Evolutionary conservation across 192 early-diverging fungal species (phyloP).

Genomic region (Mortierella alpina): DNA sequence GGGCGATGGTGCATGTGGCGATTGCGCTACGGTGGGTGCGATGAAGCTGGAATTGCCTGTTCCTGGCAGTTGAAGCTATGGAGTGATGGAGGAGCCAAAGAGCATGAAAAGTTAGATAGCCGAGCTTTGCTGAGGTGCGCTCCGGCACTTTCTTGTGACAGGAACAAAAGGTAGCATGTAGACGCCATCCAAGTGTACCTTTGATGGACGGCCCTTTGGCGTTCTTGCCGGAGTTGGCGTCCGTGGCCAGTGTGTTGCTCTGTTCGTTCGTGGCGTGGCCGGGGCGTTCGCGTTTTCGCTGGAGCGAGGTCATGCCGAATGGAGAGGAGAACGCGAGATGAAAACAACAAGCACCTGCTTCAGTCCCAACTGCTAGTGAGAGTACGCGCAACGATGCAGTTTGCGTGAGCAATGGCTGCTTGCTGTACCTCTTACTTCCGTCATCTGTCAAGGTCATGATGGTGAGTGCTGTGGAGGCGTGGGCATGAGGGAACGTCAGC

Average conservation of each 20-base stretch:
- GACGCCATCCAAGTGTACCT: slow-evolving; percentile 9
- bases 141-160: slow-evolving; percentile 9
- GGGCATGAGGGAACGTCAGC: too few species aligned
- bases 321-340: background rate
- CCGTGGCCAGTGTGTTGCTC: background rate
- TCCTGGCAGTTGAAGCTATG: slow-evolving; percentile 17
- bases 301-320: background rate
- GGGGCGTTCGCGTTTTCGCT: slow-evolving; percentile 4
- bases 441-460: too few species aligned
- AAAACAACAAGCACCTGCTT: background rate
- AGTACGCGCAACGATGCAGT: slow-evolving; percentile 2
- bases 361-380: slow-evolving; percentile 1
- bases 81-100: slow-evolving; percentile 25
- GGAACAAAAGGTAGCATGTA: slow-evolving; percentile 12
- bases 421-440: background rate
- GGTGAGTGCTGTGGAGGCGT: too few species aligned
- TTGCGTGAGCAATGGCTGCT: background rate
- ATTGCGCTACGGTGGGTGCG: slow-evolving; percentile 4
- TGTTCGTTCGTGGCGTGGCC: slow-evolving; percentile 9
- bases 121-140: too few species aligned
- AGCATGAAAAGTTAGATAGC: slow-evolving; percentile 10
- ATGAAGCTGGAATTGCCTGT: slow-evolving; percentile 4
- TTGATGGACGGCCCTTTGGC: slow-evolving; percentile 12
- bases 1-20: background rate
- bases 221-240: slow-evolving; percentile 10